A percentile compares a stretch with the other conserved stretches of the same genome.
These are phyloP conservation scores for Phytophthora quininea DNA, from an alignment of 352 stramenopile genomes.

Conservation along the genomic window DNA sequence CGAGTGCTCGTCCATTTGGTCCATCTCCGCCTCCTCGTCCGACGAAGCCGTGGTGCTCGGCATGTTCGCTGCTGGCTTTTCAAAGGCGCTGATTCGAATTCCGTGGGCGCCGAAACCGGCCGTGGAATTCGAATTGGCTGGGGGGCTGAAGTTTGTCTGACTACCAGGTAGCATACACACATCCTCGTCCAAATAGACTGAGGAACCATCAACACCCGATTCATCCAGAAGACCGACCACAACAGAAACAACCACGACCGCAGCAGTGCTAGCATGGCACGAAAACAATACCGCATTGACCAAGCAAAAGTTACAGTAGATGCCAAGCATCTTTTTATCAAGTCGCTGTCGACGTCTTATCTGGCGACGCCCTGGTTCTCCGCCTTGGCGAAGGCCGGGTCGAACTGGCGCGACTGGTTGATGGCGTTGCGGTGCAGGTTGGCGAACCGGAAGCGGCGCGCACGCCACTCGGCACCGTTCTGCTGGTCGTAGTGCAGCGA, in stretches of 20 bases:
- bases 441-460: conserved; percentile 51
- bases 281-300: background rate
- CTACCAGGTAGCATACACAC: too few species aligned
- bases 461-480: conserved; percentile 43
- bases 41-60: background rate
- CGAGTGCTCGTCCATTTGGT: conserved; percentile 36
- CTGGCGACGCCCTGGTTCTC: conserved; percentile 52
- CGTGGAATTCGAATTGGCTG: too few species aligned
- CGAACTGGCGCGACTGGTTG: conserved; percentile 72
- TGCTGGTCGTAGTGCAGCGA: conserved; percentile 40
- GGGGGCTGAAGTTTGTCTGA: too few species aligned
- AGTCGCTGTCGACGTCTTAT: conserved; percentile 17
- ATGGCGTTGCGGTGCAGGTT: conserved; percentile 62
- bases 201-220: too few species aligned
- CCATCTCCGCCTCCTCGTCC: conserved; percentile 34
- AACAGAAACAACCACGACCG: too few species aligned
- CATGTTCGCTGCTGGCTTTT: too few species aligned
- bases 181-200: too few species aligned
- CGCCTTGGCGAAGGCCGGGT: conserved; percentile 51
- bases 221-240: too few species aligned
- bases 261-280: too few species aligned
- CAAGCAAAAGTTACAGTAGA: background rate
- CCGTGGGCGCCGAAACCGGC: too few species aligned
- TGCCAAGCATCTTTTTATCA: background rate
- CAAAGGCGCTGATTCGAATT: too few species aligned